phyloP scores from a whole-genome alignment of 2,329 filamentous ascomycete species.

The Hirsutella rhossiliensis region DNA sequence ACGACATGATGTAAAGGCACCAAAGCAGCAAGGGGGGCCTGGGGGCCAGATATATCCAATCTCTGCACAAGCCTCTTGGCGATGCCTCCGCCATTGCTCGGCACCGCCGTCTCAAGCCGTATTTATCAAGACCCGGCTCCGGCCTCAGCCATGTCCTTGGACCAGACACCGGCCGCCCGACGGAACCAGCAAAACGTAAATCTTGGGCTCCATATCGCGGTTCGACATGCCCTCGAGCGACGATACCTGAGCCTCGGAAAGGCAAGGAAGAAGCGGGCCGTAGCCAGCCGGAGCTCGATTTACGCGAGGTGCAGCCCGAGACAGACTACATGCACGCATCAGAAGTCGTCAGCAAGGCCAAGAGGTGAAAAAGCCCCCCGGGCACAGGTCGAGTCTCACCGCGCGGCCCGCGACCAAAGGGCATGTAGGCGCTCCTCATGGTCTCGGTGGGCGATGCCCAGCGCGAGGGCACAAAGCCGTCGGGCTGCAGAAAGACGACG shows the following conservation, averaged over 20 bases:
- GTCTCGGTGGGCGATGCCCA: slow-evolving; percentile 13
- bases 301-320: slow-evolving; percentile 45
- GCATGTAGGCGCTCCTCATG: slow-evolving; percentile 35
- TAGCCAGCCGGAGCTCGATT: slow-evolving; percentile 40
- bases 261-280: slow-evolving; percentile 37
- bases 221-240: slow-evolving; percentile 20
- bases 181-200: slow-evolving; percentile 21
- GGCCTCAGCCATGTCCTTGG: no score
- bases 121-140: no score
- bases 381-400: slow-evolving; percentile 12
- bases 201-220: slow-evolving; percentile 19
- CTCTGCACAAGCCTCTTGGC: no score
- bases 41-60: no score
- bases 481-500: slow-evolving; percentile 26
- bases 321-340: no score
- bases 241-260: slow-evolving; percentile 24
- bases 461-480: slow-evolving; percentile 7
- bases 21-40: no score
- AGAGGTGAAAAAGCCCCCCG: background rate
- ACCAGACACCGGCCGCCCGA: slow-evolving; percentile 19
- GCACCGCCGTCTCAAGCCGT: no score
- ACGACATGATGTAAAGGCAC: no score
- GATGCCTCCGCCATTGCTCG: no score
- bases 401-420: slow-evolving; percentile 40
- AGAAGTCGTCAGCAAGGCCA: background rate